Conservation (phyloP, 2,329 filamentous ascomycete genomes). For the Ophiostoma himal-ulmi region DNA sequence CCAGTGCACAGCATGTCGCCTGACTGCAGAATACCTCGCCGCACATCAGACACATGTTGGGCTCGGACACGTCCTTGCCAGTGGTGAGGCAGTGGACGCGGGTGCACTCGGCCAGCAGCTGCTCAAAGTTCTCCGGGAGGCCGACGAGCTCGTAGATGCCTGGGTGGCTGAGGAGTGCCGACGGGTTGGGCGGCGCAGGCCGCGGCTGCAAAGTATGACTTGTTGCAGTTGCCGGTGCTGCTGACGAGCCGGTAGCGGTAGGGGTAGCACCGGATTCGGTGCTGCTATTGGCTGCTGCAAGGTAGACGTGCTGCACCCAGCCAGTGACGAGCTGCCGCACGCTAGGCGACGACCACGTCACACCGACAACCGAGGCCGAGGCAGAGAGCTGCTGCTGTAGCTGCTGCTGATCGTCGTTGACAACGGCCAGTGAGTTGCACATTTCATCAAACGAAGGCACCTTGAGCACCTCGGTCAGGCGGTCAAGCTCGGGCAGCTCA, state of each 20-base stretch:
- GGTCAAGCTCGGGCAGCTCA: slow-evolving; percentile 71
- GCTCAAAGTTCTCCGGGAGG: slow-evolving; percentile 85
- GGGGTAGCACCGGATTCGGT: neutral
- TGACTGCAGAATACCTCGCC: slow-evolving; percentile 96
- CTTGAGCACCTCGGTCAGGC: slow-evolving; percentile 68
- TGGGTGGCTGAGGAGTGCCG: slow-evolving; percentile 64
- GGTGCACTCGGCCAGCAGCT: slow-evolving; percentile 85
- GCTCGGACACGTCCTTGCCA: slow-evolving; percentile 85
- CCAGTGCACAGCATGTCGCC: slow-evolving; percentile 78
- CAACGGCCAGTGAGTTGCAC: slow-evolving; percentile 54
- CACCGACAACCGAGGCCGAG: slow-evolving; percentile 4
- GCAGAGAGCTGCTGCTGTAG: slow-evolving; percentile 1
- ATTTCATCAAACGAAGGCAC: slow-evolving; percentile 76
- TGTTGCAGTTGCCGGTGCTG: neutral
- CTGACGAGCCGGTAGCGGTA: neutral
- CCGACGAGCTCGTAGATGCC: slow-evolving; percentile 92
- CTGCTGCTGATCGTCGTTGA: slow-evolving; percentile 23
- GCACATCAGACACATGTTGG: slow-evolving; percentile 88
- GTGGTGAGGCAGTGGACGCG: slow-evolving; percentile 78
- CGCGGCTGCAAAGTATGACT: neutral
- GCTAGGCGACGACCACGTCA: neutral
- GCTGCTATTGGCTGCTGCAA: slow-evolving; percentile 27
- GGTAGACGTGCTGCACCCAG: slow-evolving; percentile 62
- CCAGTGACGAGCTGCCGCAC: slow-evolving; percentile 45
- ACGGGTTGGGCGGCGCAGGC: slow-evolving; percentile 29